Conservation (phyloP, 805 yeast genomes). For the Starmerella apicola region DNA sequence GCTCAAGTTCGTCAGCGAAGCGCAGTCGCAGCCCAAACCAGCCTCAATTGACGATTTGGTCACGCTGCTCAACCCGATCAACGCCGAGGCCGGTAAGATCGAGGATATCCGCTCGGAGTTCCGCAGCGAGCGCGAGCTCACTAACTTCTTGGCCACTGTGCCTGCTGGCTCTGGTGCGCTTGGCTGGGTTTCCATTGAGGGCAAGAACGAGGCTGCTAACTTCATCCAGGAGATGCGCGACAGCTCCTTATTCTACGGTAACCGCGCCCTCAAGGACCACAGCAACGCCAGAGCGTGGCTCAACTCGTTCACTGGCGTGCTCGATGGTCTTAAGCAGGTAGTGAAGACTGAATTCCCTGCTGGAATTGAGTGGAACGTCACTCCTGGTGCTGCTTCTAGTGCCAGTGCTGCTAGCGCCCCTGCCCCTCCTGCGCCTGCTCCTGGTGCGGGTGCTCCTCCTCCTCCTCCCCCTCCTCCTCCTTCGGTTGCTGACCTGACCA, state of each 20-base stretch:
- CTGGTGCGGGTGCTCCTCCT: constrained; percentile 29
- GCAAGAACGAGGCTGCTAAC: constrained; percentile 43
- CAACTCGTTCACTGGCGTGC: constrained; percentile 44
- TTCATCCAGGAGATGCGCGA: constrained; percentile 75
- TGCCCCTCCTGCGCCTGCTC: constrained; percentile 26
- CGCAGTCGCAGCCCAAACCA: constrained; percentile 46
- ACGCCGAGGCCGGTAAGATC: constrained; percentile 44
- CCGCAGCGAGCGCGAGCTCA: constrained; percentile 45
- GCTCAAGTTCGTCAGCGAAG: constrained; percentile 34
- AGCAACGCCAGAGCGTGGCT: constrained; percentile 84
- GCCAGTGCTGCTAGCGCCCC: constrained; percentile 21
- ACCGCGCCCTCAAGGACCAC: constrained; percentile 74
- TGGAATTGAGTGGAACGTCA: constrained; percentile 75
- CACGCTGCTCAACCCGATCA: constrained; percentile 56
- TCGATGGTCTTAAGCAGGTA: constrained; percentile 58
- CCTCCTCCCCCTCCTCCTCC: constrained; percentile 91
- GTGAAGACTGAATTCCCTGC: constrained; percentile 68
- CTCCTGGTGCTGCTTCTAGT: constrained; percentile 18
- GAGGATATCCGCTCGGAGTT: constrained; percentile 60
- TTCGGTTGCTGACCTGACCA: constrained; percentile 52
- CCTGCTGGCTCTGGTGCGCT: constrained; percentile 82
- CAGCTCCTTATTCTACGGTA: constrained; percentile 87
- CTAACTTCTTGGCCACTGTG: constrained; percentile 66
- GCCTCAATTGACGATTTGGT: constrained; percentile 38
- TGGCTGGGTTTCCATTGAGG: constrained; percentile 72